Percentiles rank a stretch among this genome's conserved stretches.
Evolutionary conservation across 192 early-diverging fungal species (phyloP).

Genomic region (Rhizoclosmatium sp.): DNA sequence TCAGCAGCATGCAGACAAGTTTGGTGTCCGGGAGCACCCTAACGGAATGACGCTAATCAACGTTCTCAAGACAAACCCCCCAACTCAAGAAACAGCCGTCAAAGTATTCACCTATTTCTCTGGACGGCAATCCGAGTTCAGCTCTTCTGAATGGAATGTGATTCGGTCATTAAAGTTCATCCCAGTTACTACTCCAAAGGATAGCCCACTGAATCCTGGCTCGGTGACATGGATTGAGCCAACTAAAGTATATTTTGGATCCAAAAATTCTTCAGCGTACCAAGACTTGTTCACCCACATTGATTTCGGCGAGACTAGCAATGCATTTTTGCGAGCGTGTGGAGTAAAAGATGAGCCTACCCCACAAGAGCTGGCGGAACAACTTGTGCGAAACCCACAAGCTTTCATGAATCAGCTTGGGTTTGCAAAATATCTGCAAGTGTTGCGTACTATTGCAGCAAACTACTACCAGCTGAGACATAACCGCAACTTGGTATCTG

Average conservation of each 20-base stretch:
- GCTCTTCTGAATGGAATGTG: conserved; percentile 58
- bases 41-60: conserved; percentile 47
- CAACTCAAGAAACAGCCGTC: conserved; percentile 52
- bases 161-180: conserved; percentile 69
- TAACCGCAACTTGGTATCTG: conserved; percentile 48
- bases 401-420: conserved; percentile 64
- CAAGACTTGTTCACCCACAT: conserved; percentile 44
- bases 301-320: conserved; percentile 77
- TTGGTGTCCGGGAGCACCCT: conserved; percentile 74
- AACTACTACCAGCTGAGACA: conserved; percentile 60
- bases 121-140: conserved; percentile 66
- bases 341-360: conserved; percentile 85
- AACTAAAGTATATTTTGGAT: conserved; percentile 46
- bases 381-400: conserved; percentile 66
- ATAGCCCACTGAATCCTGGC: conserved; percentile 19
- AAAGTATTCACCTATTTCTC: conserved; percentile 74
- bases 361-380: conserved; percentile 71
- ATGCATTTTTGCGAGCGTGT: conserved; percentile 81
- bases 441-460: conserved; percentile 77
- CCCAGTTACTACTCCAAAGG: conserved; percentile 49
- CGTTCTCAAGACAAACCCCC: conserved; percentile 39
- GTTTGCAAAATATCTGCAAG: conserved; percentile 71
- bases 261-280: conserved; percentile 18
- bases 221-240: conserved; percentile 42
- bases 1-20: conserved; percentile 57